A percentile compares a stretch with the other conserved stretches of the same genome.
Evolutionary conservation across 345 rosid genomes (phyloP).

Genomic region (Sonneratia caseolaris): DNA sequence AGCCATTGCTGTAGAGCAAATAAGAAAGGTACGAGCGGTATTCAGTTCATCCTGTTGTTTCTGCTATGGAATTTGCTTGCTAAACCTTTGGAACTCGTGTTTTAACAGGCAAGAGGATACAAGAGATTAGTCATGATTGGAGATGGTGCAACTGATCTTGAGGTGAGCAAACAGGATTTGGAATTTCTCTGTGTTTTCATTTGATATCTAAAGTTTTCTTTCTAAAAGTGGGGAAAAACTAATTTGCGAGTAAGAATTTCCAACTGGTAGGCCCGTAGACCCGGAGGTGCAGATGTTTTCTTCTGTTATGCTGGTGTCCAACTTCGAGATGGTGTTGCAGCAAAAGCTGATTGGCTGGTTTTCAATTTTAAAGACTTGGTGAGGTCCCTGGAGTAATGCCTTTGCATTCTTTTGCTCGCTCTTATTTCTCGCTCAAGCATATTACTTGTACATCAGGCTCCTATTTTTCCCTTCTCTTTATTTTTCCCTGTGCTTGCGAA

Average conservation of each 20-base stretch:
- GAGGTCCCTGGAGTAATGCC: slow-evolving; percentile 34
- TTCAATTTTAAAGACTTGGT: slow-evolving; percentile 49
- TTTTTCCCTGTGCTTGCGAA: not conserved
- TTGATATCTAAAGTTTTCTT: not conserved
- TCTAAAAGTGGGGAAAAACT: not conserved
- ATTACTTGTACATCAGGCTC: not conserved
- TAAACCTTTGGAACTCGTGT: slow-evolving; percentile 13
- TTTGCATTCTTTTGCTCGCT: not conserved
- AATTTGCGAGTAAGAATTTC: not conserved
- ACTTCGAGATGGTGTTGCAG: slow-evolving; percentile 74
- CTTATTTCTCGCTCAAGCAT: not conserved
- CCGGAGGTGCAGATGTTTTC: slow-evolving; percentile 87
- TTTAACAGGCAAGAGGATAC: slow-evolving; percentile 53
- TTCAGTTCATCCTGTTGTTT: not conserved
- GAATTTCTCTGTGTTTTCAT: not conserved
- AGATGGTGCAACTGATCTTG: slow-evolving; percentile 97
- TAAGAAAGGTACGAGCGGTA: slow-evolving; percentile 44
- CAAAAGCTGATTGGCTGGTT: slow-evolving; percentile 86
- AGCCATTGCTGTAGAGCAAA: slow-evolving; percentile 79
- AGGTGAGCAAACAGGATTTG: slow-evolving; percentile 33
- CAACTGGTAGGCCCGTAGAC: slow-evolving; percentile 52
- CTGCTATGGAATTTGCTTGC: slow-evolving; percentile 7
- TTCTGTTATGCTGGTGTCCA: slow-evolving; percentile 86
- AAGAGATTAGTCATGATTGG: slow-evolving; percentile 85
- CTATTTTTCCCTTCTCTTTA: not conserved